phyloP scores from a whole-genome alignment of 116 monocot species.

The Phalaenopsis hybrid region DNA sequence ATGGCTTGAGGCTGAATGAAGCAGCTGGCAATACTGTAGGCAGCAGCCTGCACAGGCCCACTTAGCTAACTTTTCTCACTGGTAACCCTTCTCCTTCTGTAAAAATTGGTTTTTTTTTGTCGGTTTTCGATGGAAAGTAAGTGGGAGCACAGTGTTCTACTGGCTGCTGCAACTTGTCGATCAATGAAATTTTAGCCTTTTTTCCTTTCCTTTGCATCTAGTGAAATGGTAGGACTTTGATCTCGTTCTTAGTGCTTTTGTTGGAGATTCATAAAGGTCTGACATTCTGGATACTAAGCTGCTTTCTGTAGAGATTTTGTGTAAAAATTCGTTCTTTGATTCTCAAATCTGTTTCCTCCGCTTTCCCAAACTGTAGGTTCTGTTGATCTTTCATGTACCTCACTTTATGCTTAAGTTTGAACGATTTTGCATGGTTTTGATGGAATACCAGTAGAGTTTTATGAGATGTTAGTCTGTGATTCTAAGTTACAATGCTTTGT shows the following conservation, averaged over 20 bases:
- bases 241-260: background rate
- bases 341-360: background rate
- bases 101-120: background rate
- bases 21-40: constrained; percentile 6
- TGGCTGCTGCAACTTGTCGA: background rate
- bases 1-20: constrained; percentile 9
- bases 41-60: background rate
- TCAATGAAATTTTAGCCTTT: background rate
- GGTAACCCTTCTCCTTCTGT: background rate
- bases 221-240: background rate
- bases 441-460: background rate
- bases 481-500: background rate
- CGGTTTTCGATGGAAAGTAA: too few relatives aligned
- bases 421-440: background rate
- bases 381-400: background rate
- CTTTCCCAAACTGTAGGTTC: background rate
- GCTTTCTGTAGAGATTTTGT: background rate
- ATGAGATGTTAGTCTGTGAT: background rate
- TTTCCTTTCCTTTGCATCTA: background rate
- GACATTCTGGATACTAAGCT: background rate
- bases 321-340: background rate
- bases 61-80: background rate
- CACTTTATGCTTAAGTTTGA: background rate
- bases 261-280: background rate
- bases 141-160: background rate